Conservation (phyloP, 2,329 filamentous ascomycete species). For the Monosporascus sp. region DNA sequence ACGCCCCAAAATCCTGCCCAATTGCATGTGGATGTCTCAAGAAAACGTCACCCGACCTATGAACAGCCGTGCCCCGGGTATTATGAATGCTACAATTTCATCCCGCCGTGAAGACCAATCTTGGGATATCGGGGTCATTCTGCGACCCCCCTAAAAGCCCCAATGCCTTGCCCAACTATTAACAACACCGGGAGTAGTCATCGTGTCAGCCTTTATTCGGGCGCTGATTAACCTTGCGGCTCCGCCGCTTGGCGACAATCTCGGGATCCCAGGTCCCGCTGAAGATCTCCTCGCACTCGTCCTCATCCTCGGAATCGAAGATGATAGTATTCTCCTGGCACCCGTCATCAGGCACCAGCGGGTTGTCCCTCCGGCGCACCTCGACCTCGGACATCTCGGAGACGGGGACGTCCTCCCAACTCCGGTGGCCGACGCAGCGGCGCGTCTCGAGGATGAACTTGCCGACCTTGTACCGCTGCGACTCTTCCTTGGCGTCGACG, state of each 20-base stretch:
- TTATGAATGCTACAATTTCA: not conserved
- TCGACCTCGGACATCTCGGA: slow-evolving; percentile 18
- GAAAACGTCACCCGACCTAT: not conserved
- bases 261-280: slow-evolving; percentile 55
- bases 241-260: slow-evolving; percentile 42
- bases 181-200: not conserved
- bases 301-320: slow-evolving; percentile 61
- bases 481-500: slow-evolving; percentile 53
- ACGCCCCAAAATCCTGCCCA: not conserved
- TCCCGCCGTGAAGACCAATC: not conserved
- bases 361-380: slow-evolving; percentile 10
- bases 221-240: slow-evolving; percentile 27
- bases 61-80: not conserved
- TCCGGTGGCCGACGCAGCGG: slow-evolving; percentile 45
- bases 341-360: slow-evolving; percentile 3
- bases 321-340: slow-evolving; percentile 32
- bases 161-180: not conserved
- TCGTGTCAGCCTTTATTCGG: slow-evolving; percentile 9
- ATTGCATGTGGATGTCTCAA: not conserved
- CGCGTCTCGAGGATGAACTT: slow-evolving; percentile 64
- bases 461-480: slow-evolving; percentile 62
- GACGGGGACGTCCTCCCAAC: slow-evolving; percentile 45
- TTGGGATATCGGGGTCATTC: not conserved
- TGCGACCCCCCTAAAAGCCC: not conserved
- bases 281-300: slow-evolving; percentile 64